Base-by-base conservation (phyloP, 805 yeast species). In the Pichia insulana region DNA sequence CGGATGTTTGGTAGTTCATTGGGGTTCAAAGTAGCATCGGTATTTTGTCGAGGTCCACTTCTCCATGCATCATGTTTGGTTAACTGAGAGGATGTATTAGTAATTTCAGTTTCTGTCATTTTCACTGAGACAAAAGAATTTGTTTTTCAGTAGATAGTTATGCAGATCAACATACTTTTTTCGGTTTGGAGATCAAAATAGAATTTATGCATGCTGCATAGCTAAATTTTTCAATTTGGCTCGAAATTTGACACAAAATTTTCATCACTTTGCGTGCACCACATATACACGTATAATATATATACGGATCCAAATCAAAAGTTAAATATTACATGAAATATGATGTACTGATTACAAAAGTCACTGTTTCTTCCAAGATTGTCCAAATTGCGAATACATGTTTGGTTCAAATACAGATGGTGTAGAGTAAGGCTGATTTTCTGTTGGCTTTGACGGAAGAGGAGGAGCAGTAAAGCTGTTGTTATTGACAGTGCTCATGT, bases 401-500 rank as follows among this genome's bases (percentile, higher is more conserved):
- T 67, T 58, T 6, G 73, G 69, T 54, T 73, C 70, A 52, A 66
- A 74, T 3, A 69, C 73, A 2, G 79, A 69, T 1, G 78, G 76
- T 4, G 68, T 71, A 36, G 64, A 64, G 48, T 74, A 74, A 46
- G 72, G 70, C 20, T 71, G 70, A 7, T 45, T 18, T 31, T 42
- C 46, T 31, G 57, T 58, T 16, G 57, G 65, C 42, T 54, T 57
- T 2, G 61, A 53, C 4, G 61, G 55, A 15, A 54, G 28, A 5
- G 61, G 57, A 9, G 63, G 62, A 3, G 35, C 30, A 13, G 39
- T 19, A 2, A 18, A 33, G 8, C 37, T 8, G 12, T 40, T 22
- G 11, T 19, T 17, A 20, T 20, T 26, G 3, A 19, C 12, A 11
- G 20, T 10, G 13, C 16, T 38, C 3, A 41, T 26, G 20, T 43